Evolutionary conservation across 1,284 basidiomycete genomes (phyloP).

Genomic region (Melampsora larici-populina): DNA sequence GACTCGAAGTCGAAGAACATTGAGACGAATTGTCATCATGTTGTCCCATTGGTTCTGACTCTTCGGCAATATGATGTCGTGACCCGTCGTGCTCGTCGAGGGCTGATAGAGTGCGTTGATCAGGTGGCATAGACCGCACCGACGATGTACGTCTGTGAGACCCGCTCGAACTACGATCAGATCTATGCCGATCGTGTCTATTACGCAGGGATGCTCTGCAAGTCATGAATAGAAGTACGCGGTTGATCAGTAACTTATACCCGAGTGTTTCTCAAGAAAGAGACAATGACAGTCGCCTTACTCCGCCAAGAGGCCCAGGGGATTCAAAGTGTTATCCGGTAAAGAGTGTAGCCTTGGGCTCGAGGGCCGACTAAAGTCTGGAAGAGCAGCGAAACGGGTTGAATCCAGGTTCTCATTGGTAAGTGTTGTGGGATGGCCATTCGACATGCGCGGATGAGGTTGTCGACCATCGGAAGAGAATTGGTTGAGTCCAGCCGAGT

Average conservation of each 20-base stretch:
- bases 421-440: constrained; percentile 44
- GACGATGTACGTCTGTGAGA: constrained; percentile 8
- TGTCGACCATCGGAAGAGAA: constrained; percentile 44
- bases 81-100: constrained; percentile 45
- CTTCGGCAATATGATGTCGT: background rate
- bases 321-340: constrained; percentile 85
- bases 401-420: constrained; percentile 29
- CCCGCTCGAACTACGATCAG: constrained; percentile 62
- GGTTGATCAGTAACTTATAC: background rate
- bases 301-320: constrained; percentile 51
- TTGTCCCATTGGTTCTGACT: background rate
- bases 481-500: background rate
- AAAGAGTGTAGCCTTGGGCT: constrained; percentile 76
- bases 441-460: constrained; percentile 46
- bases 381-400: constrained; percentile 48
- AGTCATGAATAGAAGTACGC: background rate
- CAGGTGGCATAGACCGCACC: constrained; percentile 64
- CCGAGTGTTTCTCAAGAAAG: background rate
- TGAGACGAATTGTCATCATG: constrained; percentile 6
- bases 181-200: constrained; percentile 73
- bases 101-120: constrained; percentile 48
- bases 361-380: constrained; percentile 54
- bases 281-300: background rate
- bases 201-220: background rate
- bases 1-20: constrained; percentile 45